Evolutionary conservation across 2,329 filamentous ascomycete species (phyloP).

Genomic region (Cryoendolithus antarcticus): DNA sequence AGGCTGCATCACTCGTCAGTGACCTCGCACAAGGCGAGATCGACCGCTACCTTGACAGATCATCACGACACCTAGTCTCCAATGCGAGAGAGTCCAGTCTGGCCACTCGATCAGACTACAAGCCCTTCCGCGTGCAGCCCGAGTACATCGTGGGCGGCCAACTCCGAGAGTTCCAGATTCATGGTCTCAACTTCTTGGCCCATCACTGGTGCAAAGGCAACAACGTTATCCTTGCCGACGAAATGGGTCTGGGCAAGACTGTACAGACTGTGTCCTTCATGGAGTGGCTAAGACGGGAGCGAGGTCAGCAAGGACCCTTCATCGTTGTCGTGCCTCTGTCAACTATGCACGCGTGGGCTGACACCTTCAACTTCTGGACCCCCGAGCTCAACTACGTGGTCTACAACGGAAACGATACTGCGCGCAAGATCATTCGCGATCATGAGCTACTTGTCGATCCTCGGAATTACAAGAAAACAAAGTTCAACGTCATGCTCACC

Average conservation of each 20-base stretch:
- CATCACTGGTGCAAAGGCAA: constrained; percentile 91
- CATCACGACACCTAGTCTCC: constrained; percentile 67
- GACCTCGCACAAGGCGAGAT: constrained; percentile 76
- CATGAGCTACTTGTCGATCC: constrained; percentile 80
- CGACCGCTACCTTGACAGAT: constrained; percentile 78
- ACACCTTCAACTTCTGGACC: constrained; percentile 93
- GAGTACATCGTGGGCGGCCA: constrained; percentile 73
- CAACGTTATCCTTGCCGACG: constrained; percentile 94
- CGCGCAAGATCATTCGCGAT: constrained; percentile 77
- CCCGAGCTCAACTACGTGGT: constrained; percentile 95
- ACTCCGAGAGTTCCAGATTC: constrained; percentile 84
- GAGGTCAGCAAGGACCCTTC: constrained; percentile 84
- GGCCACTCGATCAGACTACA: constrained; percentile 60
- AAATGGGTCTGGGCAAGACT: constrained; percentile 97
- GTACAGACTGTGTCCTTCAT: constrained; percentile 96
- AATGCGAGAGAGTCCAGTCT: constrained; percentile 65
- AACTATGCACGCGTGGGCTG: constrained; percentile 95
- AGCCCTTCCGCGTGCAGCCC: constrained; percentile 67
- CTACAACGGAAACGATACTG: constrained; percentile 80
- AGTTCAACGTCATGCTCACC: constrained; percentile 95
- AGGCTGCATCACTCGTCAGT: constrained; percentile 61
- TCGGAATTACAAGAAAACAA: constrained; percentile 52
- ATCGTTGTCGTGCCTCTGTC: constrained; percentile 94
- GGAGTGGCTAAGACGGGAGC: constrained; percentile 87
- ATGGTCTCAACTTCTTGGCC: constrained; percentile 85